Conservation (phyloP, 2,329 filamentous ascomycete genomes). For the Venturia pyrina region DNA sequence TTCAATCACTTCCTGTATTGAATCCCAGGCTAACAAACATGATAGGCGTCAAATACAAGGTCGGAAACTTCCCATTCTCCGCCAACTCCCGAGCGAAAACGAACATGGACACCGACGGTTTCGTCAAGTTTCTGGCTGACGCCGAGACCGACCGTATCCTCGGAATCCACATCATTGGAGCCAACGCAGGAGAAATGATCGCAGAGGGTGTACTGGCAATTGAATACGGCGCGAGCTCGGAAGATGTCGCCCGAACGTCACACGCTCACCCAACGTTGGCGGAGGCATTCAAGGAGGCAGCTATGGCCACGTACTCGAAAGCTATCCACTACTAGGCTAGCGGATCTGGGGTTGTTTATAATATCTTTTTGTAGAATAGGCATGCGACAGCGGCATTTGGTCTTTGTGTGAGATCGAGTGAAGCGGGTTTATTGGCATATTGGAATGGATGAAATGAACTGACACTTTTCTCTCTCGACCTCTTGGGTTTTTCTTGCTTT, state of each 20-base stretch:
- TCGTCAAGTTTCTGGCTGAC: conserved; percentile 96
- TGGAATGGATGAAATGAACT: background rate
- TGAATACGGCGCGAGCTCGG: conserved; percentile 90
- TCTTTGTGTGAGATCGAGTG: background rate
- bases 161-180: conserved; percentile 91
- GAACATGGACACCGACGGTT: conserved; percentile 88
- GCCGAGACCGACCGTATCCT: conserved; percentile 93
- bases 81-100: conserved; percentile 99
- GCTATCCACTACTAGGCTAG: conserved; percentile 77
- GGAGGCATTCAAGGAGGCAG: conserved; percentile 99
- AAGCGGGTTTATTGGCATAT: background rate
- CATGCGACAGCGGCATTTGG: background rate
- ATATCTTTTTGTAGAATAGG: conserved; percentile 3
- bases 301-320: conserved; percentile 93
- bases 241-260: conserved; percentile 61
- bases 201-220: conserved; percentile 90
- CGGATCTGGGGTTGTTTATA: background rate
- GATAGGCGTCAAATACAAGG: conserved; percentile 77
- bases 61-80: conserved; percentile 92
- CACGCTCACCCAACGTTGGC: conserved; percentile 82
- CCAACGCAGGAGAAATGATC: conserved; percentile 98
- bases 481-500: background rate
- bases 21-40: background rate
- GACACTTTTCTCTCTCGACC: background rate
- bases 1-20: background rate